These are phyloP conservation scores for Monilinia fructigena DNA, from an alignment of 2,329 filamentous ascomycete species.

Conservation along the genomic window DNA sequence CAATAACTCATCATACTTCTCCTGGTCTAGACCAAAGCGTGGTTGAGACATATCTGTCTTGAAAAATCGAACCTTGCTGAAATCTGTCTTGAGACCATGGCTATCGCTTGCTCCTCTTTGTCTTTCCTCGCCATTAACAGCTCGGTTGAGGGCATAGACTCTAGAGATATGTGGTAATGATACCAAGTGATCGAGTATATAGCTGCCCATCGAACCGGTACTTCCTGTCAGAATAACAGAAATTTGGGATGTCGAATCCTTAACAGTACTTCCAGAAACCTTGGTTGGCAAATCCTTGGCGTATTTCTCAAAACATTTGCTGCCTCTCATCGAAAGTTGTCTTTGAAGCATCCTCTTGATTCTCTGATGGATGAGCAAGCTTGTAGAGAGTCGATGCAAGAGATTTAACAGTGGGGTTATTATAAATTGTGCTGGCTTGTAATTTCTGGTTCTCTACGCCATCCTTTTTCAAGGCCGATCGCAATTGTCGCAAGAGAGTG, in stretches of 20 bases:
- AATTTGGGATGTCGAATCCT: slow-evolving; percentile 13
- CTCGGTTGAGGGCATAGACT: slow-evolving; percentile 51
- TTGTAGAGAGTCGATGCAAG: slow-evolving; percentile 18
- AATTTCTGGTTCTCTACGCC: slow-evolving; percentile 10
- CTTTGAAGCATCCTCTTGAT: slow-evolving; percentile 1
- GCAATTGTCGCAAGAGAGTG: slow-evolving; percentile 20
- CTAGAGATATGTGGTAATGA: slow-evolving; percentile 41
- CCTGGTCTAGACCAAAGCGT: slow-evolving; percentile 48
- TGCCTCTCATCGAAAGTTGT: slow-evolving; percentile 19
- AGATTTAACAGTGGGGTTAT: slow-evolving; percentile 16
- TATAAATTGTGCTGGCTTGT: slow-evolving; percentile 21
- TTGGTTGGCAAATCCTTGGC: slow-evolving; percentile 19
- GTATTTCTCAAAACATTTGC: slow-evolving; percentile 27
- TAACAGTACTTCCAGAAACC: not conserved
- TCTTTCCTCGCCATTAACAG: slow-evolving; percentile 25
- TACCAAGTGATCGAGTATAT: slow-evolving; percentile 46
- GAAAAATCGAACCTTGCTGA: slow-evolving; percentile 48
- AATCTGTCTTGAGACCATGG: slow-evolving; percentile 43
- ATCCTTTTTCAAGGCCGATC: slow-evolving; percentile 17
- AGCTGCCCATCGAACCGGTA: slow-evolving; percentile 51
- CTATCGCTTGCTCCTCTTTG: slow-evolving; percentile 38
- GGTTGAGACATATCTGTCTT: slow-evolving; percentile 49
- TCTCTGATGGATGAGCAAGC: slow-evolving; percentile 9
- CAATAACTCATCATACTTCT: slow-evolving; percentile 25
- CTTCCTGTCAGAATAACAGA: slow-evolving; percentile 47